Evolutionary conservation across 2,329 filamentous ascomycete species (phyloP), one percentile per base, ranked within the genome.

Genomic region (Aspergillus chevalieri): DNA sequence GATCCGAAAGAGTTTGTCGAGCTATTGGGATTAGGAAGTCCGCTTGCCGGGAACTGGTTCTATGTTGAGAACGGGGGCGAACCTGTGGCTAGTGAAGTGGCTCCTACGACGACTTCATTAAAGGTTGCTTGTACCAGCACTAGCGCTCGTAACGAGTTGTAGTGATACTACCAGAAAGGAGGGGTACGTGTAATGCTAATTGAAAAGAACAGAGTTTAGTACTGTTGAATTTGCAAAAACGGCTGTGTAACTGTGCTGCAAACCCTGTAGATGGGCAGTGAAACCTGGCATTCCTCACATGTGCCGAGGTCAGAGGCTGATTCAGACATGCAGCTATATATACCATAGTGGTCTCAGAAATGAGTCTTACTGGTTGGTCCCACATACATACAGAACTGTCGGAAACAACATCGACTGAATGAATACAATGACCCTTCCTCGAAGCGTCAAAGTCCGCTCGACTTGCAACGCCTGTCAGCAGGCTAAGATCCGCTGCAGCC

Each of bases 1-100:
- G 63, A 73, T 44, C 55, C 68, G 0, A 53, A 47, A 3, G 53
- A 57, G 21, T 74, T 74, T 52, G 57, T 67, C 2, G 43, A 51
- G 1, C 68, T 65, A 2, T 57, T 66, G 2, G 59, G 56, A 1
- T 46, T 74, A 9, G 52, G 47, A 4, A 47, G 52, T 1, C 62
- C 66, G 0, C 41, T 72, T 17, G 68, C 66, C 1, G 67, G 60
- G 6, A 73, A 69, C 50, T 75, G 65, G 55, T 69, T 74, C 43
- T 53, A 52, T 19, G 70, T 70, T 9, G 59, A 67, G 45, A 67
- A 69, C 43, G 55, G 63, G 21, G 53, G 44, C 3, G 9, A 42
- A 14, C 14, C 21, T 5, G 21, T n/a, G 41, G 22, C 47, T 21
- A 51, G 46, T 42, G 41, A n/a, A 9, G 21, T 22, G 8, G 43